Conservation (phyloP, 192 early-diverging fungal species). For the Rhizophagus prolifer region DNA sequence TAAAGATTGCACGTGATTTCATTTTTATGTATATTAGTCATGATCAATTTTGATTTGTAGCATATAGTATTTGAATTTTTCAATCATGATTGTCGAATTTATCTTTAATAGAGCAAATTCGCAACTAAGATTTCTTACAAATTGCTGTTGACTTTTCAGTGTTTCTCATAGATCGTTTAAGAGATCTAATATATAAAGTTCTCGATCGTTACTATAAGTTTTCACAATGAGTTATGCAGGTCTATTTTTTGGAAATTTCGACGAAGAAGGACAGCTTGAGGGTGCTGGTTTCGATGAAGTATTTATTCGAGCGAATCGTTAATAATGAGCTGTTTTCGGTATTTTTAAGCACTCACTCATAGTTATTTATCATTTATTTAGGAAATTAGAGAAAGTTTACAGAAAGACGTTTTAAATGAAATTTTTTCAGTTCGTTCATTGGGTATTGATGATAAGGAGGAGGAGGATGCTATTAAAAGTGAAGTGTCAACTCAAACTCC, state of each 20-base stretch:
- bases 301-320: neutral
- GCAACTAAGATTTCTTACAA: neutral
- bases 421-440: slow-evolving; percentile 51
- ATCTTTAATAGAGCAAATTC: neutral
- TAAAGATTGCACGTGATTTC: no score
- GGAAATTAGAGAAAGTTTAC: slow-evolving; percentile 56
- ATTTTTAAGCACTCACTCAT: neutral
- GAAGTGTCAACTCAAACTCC: slow-evolving; percentile 33
- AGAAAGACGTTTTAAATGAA: slow-evolving; percentile 49
- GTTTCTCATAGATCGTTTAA: neutral
- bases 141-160: neutral
- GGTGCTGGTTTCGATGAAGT: slow-evolving; percentile 56
- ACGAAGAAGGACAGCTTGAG: slow-evolving; percentile 79
- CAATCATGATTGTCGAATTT: neutral
- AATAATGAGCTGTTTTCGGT: neutral
- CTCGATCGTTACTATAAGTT: neutral
- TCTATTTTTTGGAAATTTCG: slow-evolving; percentile 90
- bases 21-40: no score
- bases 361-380: slow-evolving; percentile 30
- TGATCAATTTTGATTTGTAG: no score
- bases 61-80: neutral
- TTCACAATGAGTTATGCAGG: slow-evolving; percentile 38
- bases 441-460: slow-evolving; percentile 53
- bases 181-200: neutral
- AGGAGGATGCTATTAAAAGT: slow-evolving; percentile 41